Evolutionary conservation across 345 rosid genomes (phyloP), one percentile per base, ranked within the genome.

Genomic region (Linum lewisii): DNA sequence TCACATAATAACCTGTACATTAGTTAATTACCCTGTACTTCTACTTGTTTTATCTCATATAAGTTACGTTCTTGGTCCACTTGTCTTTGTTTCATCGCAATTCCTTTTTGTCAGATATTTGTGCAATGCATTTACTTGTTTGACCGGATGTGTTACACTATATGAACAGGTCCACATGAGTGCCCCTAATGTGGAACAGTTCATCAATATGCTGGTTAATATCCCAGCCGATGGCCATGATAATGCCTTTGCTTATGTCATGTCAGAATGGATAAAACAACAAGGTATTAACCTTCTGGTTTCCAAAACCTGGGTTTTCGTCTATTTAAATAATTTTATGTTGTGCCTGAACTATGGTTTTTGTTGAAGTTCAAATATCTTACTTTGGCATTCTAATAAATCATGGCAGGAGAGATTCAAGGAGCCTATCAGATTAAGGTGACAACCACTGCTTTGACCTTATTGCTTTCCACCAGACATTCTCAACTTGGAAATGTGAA

Each of bases 221-320:
- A 70, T 88, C 59, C 92, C 96, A 11, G 82, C 84, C 50, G 76
- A 65, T 68, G 85, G 85, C 73, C 75, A 73, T 64, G 75, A 64
- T 61, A 91, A 84, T 74, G 79, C 95, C 24, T 82, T 91, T 61
- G 69, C 64, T 19, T 91, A 84, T 75, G 72, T 91, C 36, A 84
- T 88, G 90, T 84, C 88, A 57, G 98, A 91, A 75, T 91, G 98
- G 98, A 82, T 83, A 55, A 82, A 77, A 71, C 83, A 78, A 67
- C 98, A 88, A 83, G 96, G 98, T 79, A 72, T 78, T 79, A 64
- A 24, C 19, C 47, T 16, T 11, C 63, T 24, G 36, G 22, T 47
- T 1, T 21, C 32, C 38, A 60, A 18, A 26, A 29, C 9, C 16
- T 42, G 18, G 15, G 47, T 42, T 6, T 11, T 42, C 15, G 18